A percentile compares a stretch with the other conserved stretches of the same genome.
phyloP scores from a whole-genome alignment of 257 asterid species.

The Penstemon newberryi region DNA sequence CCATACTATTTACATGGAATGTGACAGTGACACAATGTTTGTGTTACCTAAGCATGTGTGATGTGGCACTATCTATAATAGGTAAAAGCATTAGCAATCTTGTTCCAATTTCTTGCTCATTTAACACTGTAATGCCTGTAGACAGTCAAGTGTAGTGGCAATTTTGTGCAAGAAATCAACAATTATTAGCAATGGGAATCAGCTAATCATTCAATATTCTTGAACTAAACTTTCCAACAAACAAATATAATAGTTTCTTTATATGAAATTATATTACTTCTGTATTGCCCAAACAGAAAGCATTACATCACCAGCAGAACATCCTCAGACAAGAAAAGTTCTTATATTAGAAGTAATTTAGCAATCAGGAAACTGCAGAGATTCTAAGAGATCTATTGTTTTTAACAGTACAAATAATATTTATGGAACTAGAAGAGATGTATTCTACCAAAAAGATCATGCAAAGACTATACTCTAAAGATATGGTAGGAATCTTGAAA shows the following conservation, averaged over 20 bases:
- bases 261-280: neutral
- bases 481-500: constrained; percentile 25
- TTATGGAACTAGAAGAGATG: neutral
- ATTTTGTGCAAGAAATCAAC: neutral
- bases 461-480: neutral
- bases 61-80: neutral
- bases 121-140: constrained; percentile 2
- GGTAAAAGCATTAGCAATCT: neutral
- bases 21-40: neutral
- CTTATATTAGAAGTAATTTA: neutral
- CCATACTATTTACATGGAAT: neutral
- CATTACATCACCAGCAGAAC: neutral
- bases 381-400: neutral
- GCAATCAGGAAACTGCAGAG: neutral
- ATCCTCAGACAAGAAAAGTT: constrained; percentile 17
- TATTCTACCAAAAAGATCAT: too few relatives aligned
- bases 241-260: neutral
- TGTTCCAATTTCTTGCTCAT: neutral
- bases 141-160: neutral
- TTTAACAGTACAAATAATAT: neutral
- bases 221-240: neutral
- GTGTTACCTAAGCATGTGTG: constrained; percentile 15
- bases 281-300: constrained; percentile 13
- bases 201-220: constrained; percentile 3
- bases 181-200: neutral